Conservation (phyloP, 768 basidiomycete species). For the Sporobolomyces roseus region DNA sequence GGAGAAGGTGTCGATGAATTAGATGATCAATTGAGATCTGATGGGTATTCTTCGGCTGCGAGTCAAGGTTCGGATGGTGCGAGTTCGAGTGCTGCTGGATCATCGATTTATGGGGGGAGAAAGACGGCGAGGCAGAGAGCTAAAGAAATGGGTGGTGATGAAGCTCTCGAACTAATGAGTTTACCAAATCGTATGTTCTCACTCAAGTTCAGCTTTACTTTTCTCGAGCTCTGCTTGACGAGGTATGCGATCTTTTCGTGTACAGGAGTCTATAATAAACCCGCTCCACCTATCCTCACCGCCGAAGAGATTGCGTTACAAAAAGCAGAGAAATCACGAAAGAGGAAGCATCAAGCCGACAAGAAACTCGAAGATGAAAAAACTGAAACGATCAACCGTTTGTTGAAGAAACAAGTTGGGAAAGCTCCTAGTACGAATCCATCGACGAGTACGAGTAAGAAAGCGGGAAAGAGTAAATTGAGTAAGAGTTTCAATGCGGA, state of each 20-base stretch:
- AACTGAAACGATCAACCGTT: conserved; percentile 83
- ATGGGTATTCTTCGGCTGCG: conserved; percentile 10
- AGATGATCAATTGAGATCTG: too few relatives aligned
- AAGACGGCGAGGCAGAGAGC: conserved; percentile 46
- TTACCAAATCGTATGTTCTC: conserved; percentile 34
- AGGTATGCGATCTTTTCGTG: too few relatives aligned
- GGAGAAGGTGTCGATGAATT: conserved; percentile 11
- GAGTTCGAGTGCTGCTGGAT: conserved; percentile 7
- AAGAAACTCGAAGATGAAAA: conserved; percentile 81
- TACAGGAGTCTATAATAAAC: conserved; percentile 7
- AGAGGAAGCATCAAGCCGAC: conserved; percentile 72
- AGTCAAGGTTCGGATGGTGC: not conserved
- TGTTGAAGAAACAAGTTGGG: conserved; percentile 73
- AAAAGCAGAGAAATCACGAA: conserved; percentile 74
- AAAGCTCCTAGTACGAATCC: conserved; percentile 12
- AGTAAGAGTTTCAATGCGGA: conserved; percentile 30
- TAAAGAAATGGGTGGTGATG: conserved; percentile 41
- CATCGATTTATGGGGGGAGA: conserved; percentile 31
- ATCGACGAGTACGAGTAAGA: not conserved
- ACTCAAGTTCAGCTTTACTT: too few relatives aligned
- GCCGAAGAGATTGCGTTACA: conserved; percentile 69
- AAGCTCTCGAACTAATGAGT: conserved; percentile 38
- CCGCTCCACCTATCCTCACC: conserved; percentile 47
- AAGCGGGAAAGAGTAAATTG: conserved; percentile 17
- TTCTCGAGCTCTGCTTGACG: not conserved